Evolutionary conservation across 148 eudicot genomes (phyloP), one percentile per base, ranked within the genome.

Genomic region (Chenopodium formosanum): DNA sequence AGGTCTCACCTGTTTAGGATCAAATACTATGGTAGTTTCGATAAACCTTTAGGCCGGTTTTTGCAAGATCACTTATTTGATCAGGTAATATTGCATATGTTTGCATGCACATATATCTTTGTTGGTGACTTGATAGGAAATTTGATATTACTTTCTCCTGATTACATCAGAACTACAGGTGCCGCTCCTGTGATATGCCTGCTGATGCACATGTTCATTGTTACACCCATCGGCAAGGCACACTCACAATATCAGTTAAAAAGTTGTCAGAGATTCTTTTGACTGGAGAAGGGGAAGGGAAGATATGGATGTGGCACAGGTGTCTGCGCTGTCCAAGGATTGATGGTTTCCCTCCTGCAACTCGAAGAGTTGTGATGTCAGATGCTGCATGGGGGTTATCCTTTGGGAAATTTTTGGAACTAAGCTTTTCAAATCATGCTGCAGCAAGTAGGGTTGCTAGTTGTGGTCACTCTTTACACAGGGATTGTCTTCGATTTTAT

Each of bases 351-450:
- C 99, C 99, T 37, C 99, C 99, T 3, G 97, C 99, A 76, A 95
- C 99, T 71, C 86, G 92, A 79, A 92, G 99, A 85, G 85, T 95
- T 73, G 88, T 94, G 77, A 95, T 95, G 99, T 95, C 99, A 74
- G 98, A 95, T 88, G 99, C 99, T 83, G 99, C 99, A 68, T 95
- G 99, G 99, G 98, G 99, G 20, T 90, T 95, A 87, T 95, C 99
- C 70, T 95, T 95, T 79, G 99, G 99, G 79, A 95, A 95, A 85
- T 95, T 95, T 88, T 86, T 95, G 88, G 97, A 95, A 86, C 98
- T 95, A 70, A 93, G 99, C 84, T 95, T 95, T 88, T 95, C 99
- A 81, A 95, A 95, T 83, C 99, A 95, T 90, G 98, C 95, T 46
- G 97, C 99, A 78, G 99, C 99, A 76, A 95, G 97, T 83, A 90